Evolutionary conservation across 371 early-diverging fungal species (phyloP).

Genomic region (Mortierella sp.): DNA sequence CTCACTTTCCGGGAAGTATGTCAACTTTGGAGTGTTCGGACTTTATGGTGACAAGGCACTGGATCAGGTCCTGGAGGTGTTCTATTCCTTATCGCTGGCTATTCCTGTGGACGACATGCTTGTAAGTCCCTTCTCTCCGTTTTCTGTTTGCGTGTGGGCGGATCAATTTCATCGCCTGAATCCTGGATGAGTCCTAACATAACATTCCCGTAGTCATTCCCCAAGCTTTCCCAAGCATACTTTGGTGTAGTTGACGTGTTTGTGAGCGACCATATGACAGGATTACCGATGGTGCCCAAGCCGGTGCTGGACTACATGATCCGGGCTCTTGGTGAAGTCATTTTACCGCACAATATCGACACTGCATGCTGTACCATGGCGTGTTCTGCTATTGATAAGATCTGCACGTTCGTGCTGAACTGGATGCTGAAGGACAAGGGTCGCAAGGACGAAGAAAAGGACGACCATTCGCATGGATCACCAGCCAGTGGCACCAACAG

Average conservation of each 20-base stretch:
- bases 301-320: slow-evolving; percentile 69
- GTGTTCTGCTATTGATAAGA: slow-evolving; percentile 78
- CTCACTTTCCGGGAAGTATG: slow-evolving; percentile 84
- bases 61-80: slow-evolving; percentile 72
- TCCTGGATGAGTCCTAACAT: no score
- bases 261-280: slow-evolving; percentile 71
- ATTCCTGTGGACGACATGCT: slow-evolving; percentile 81
- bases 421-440: slow-evolving; percentile 61
- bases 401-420: slow-evolving; percentile 76
- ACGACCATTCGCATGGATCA: slow-evolving; percentile 27
- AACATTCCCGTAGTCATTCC: slow-evolving; percentile 74
- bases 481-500: slow-evolving; percentile 8
- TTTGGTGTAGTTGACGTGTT: slow-evolving; percentile 73
- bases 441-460: slow-evolving; percentile 9
- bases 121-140: slow-evolving; percentile 57
- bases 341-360: slow-evolving; percentile 58
- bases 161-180: neutral
- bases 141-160: no score
- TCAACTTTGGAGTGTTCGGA: slow-evolving; percentile 91
- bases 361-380: slow-evolving; percentile 70
- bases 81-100: slow-evolving; percentile 76
- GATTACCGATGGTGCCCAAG: slow-evolving; percentile 63
- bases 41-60: slow-evolving; percentile 91
- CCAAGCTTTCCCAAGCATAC: slow-evolving; percentile 70
- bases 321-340: slow-evolving; percentile 69